Conservation (phyloP, 495 filamentous ascomycete species). For the Cenococcum geophilum region DNA sequence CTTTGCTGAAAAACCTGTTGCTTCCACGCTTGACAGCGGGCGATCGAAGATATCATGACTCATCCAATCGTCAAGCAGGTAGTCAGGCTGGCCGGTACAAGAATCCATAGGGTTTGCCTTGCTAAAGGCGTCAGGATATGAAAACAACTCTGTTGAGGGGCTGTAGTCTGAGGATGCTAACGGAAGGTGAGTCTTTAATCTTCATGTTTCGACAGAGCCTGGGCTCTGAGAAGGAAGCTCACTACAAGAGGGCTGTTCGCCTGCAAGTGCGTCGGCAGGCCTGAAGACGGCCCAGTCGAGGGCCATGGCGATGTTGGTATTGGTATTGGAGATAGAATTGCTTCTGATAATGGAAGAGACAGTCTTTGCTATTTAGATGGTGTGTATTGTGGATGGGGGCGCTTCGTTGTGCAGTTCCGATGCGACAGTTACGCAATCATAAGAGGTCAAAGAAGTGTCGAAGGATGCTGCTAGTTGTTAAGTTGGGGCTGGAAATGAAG, state of each 20-base stretch:
- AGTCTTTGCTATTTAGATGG: background rate
- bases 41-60: constrained; percentile 22
- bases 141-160: constrained; percentile 19
- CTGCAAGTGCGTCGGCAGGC: background rate
- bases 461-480: too few relatives aligned
- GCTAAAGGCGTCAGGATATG: constrained; percentile 20
- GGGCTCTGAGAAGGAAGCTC: background rate
- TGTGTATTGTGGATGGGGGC: too few relatives aligned
- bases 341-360: background rate
- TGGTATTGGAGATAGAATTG: background rate
- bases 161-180: constrained; percentile 17
- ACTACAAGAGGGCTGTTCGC: background rate
- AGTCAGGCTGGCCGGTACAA: constrained; percentile 16
- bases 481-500: background rate
- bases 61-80: constrained; percentile 15
- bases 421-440: too few relatives aligned
- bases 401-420: too few relatives aligned
- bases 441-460: too few relatives aligned
- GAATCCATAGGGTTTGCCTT: constrained; percentile 22
- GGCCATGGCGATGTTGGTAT: background rate
- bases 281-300: background rate
- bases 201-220: background rate
- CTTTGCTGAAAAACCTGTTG: constrained; percentile 3
- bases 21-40: constrained; percentile 17
- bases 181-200: constrained; percentile 2